These are phyloP conservation scores for Henningerozyma blattae DNA, from an alignment of 805 yeast genomes.

Conservation along the genomic window DNA sequence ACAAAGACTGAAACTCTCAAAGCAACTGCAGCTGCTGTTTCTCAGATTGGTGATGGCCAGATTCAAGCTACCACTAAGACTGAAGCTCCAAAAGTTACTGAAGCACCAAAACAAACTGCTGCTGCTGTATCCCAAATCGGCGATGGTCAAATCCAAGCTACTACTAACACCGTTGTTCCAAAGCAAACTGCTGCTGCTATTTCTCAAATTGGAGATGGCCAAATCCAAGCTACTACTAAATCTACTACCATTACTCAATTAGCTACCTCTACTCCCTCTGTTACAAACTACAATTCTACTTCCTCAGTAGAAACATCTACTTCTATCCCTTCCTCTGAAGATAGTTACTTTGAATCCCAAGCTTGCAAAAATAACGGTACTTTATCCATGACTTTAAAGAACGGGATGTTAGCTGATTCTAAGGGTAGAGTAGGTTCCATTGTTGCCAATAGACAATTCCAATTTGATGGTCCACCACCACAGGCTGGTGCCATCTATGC, in stretches of 20 bases:
- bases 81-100: no score
- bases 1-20: constrained; percentile 11
- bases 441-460: constrained; percentile 77
- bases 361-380: constrained; percentile 39
- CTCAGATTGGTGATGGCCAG: no score
- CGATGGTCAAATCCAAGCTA: constrained; percentile 30
- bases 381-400: constrained; percentile 31
- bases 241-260: constrained; percentile 29
- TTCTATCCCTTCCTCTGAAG: no score
- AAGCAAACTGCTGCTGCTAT: constrained; percentile 24
- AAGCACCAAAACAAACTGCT: constrained; percentile 23
- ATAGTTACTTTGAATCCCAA: no score
- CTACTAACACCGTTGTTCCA: constrained; percentile 16
- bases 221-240: constrained; percentile 27
- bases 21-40: constrained; percentile 26
- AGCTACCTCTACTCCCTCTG: constrained; percentile 14
- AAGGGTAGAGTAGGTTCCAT: constrained; percentile 64
- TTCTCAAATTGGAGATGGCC: constrained; percentile 34
- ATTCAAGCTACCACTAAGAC: constrained; percentile 30
- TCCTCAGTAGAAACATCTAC: no score
- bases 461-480: constrained; percentile 79
- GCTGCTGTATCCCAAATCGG: constrained; percentile 32
- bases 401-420: constrained; percentile 41
- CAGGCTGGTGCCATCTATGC: constrained; percentile 68
- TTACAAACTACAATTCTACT: constrained; percentile 2